phyloP scores from a whole-genome alignment of 2,329 filamentous ascomycete species.

The Tympanopsis confertula region DNA sequence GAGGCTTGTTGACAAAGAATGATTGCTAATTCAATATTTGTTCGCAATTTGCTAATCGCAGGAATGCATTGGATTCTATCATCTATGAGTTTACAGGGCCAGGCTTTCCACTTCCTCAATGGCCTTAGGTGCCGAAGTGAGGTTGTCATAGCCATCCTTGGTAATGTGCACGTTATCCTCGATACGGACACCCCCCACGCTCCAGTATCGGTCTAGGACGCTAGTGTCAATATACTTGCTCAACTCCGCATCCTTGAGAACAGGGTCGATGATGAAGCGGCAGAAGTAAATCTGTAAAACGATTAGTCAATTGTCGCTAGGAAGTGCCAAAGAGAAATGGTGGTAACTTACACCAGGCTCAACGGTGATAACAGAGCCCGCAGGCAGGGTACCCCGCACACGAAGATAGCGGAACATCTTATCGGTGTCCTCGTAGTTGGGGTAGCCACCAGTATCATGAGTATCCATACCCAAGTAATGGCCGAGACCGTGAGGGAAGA shows the following conservation, averaged over 20 bases:
- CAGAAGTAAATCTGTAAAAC: constrained; percentile 68
- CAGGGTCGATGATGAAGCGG: constrained; percentile 75
- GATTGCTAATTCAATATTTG: too few relatives aligned
- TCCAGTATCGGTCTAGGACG: constrained; percentile 70
- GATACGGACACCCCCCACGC: constrained; percentile 55
- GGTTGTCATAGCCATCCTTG: constrained; percentile 1
- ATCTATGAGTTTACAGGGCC: background rate
- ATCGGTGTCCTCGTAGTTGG: constrained; percentile 70
- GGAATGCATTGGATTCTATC: background rate
- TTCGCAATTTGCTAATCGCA: too few relatives aligned
- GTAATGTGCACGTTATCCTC: background rate
- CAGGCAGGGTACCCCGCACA: constrained; percentile 63
- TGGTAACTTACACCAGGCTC: constrained; percentile 66
- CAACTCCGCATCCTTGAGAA: constrained; percentile 60
- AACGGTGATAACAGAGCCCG: constrained; percentile 78
- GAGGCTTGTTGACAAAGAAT: too few relatives aligned
- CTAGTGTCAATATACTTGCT: constrained; percentile 64
- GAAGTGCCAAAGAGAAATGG: background rate
- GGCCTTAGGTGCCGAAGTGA: background rate
- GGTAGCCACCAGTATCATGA: constrained; percentile 72
- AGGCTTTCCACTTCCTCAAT: background rate
- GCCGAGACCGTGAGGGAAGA: constrained; percentile 83
- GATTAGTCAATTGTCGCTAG: background rate
- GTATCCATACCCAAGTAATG: constrained; percentile 91
- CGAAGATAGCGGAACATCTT: constrained; percentile 78